Conservation (phyloP, 805 yeast species). For the Candida nemodendra region DNA sequence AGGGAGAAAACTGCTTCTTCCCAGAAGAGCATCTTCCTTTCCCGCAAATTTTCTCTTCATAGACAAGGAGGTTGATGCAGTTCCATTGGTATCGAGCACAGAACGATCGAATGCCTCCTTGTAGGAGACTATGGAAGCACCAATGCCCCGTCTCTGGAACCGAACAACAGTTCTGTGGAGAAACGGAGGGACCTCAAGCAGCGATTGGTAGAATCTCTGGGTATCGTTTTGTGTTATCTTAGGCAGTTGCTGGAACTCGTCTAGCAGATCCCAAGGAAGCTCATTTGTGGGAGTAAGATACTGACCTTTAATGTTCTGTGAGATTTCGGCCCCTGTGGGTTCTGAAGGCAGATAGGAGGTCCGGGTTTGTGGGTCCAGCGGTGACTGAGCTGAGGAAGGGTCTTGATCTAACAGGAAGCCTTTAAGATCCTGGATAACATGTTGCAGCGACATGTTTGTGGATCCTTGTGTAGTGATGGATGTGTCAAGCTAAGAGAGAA, state of each 20-base stretch:
- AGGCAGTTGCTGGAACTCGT: constrained; percentile 61
- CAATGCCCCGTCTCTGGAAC: constrained; percentile 72
- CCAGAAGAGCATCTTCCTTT: constrained; percentile 60
- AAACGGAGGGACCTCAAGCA: constrained; percentile 59
- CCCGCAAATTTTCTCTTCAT: constrained; percentile 65
- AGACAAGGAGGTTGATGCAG: constrained; percentile 70
- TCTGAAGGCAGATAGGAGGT: constrained; percentile 10
- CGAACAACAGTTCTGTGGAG: constrained; percentile 63
- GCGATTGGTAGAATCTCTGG: constrained; percentile 39
- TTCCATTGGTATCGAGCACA: constrained; percentile 43
- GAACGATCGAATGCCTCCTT: constrained; percentile 57
- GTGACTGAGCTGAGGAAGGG: constrained; percentile 5
- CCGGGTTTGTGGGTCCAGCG: constrained; percentile 18
- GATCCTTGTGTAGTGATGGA: constrained; percentile 3
- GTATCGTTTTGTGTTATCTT: constrained; percentile 25
- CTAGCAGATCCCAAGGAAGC: constrained; percentile 70
- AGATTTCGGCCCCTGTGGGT: constrained; percentile 12
- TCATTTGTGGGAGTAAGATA: constrained; percentile 62
- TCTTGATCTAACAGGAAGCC: too few species aligned
- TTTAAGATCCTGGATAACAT: constrained; percentile 11
- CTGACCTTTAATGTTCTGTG: constrained; percentile 33
- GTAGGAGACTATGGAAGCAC: constrained; percentile 63
- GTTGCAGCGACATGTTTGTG: too few species aligned
- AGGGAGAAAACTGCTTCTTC: constrained; percentile 75
- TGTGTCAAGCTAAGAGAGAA: background rate